These are phyloP conservation scores for Nannizzia gypsea DNA, from an alignment of 2,329 filamentous ascomycete genomes.

Conservation along the genomic window DNA sequence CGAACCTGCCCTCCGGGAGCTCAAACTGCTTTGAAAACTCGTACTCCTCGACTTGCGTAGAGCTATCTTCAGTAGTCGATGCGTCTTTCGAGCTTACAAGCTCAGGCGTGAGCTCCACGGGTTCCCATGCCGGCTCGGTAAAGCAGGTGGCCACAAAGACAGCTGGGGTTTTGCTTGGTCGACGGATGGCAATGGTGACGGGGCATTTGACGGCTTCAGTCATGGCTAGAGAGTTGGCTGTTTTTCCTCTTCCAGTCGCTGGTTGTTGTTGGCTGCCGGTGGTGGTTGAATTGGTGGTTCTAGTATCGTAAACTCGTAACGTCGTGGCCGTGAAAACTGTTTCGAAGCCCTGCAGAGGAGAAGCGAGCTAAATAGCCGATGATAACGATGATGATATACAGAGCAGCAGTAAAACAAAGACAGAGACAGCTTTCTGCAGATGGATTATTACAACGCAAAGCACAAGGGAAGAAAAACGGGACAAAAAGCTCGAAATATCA, in stretches of 20 bases:
- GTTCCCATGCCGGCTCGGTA: constrained; percentile 22
- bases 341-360: background rate
- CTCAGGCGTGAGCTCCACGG: constrained; percentile 19
- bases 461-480: background rate
- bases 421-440: background rate
- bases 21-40: constrained; percentile 11
- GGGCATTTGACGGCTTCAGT: constrained; percentile 7
- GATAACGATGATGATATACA: background rate
- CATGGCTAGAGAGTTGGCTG: constrained; percentile 2
- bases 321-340: background rate
- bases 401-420: background rate
- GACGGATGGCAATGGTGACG: constrained; percentile 21
- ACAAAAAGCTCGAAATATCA: background rate
- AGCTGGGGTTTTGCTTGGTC: constrained; percentile 18
- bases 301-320: constrained; percentile 5
- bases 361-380: background rate
- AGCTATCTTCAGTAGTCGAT: constrained; percentile 7
- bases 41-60: constrained; percentile 13
- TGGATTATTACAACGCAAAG: background rate
- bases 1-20: constrained; percentile 18
- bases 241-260: background rate
- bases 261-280: background rate
- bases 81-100: constrained; percentile 8
- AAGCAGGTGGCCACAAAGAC: constrained; percentile 21
- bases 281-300: no score